Conservation (phyloP, 1,284 basidiomycete species). For the Cutaneotrichosporon sp. region DNA sequence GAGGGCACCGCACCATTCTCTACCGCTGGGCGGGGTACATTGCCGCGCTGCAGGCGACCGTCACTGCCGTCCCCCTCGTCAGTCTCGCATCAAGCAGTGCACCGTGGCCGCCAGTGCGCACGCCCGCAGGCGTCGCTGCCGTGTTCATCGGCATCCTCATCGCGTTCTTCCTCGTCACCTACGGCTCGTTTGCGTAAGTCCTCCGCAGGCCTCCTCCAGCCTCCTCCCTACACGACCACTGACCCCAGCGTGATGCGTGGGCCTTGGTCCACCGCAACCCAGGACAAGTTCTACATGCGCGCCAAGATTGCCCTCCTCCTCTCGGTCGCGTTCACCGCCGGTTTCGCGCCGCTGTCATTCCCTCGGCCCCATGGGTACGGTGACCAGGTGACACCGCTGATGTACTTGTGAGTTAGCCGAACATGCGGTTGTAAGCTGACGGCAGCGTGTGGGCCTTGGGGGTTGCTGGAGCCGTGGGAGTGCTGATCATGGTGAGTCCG, state of each 20-base stretch:
- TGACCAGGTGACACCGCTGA: neutral
- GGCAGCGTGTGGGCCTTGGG: neutral
- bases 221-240: neutral
- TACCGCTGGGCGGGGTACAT: neutral
- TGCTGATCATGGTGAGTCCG: neutral
- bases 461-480: neutral
- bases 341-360: neutral
- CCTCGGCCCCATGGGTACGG: neutral
- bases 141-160: neutral
- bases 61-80: neutral
- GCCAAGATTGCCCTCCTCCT: neutral
- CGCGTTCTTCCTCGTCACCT: neutral
- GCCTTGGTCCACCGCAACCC: neutral
- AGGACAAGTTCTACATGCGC: constrained; percentile 3
- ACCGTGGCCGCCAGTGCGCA: neutral
- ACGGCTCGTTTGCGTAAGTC: neutral
- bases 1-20: neutral
- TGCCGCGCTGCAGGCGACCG: constrained; percentile 1
- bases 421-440: neutral
- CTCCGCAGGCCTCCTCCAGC: too few species aligned
- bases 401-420: neutral
- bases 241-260: neutral
- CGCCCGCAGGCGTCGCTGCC: neutral
- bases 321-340: neutral
- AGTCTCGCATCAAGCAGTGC: neutral